Base-by-base conservation (phyloP, 129 eudicot species). In the Gnaphalium uliginosum region DNA sequence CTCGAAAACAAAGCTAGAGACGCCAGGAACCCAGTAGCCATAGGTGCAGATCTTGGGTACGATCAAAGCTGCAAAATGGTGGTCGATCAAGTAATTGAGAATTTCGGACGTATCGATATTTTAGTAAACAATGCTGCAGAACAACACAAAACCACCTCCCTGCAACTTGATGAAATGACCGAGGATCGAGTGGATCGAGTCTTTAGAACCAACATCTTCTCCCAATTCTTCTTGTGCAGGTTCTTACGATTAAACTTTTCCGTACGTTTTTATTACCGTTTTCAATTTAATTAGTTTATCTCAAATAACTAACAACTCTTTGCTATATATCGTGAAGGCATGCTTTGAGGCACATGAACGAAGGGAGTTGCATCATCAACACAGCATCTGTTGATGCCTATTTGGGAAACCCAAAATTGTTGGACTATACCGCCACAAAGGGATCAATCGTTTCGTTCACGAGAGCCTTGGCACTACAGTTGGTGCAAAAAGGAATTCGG, bases 181-280 rank as follows among this genome's bases (percentile, higher is more conserved):
- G 98, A 87, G 60, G 69, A 60, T 18, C 82, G 93, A 77, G 93
- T 92, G 30, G 97, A 91, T 46, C 81, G 85, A 81, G 86, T 91
- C n/a, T 91, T 85, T 39, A 81, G 93, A 76, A 92, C 96, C 33
- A 92, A 92, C 59, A 82, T 89, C 54, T 92, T 87, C 73, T 82
- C 93, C 35, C 70, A 82, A 54, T 84, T 85, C 88, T 89, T 92
- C 60, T 39, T 82, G 73, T 35, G 84, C 37, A 89, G 93, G 97
- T 88, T n/a, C 4, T 3, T 14, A 0, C 2, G 18, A 46, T 39
- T 39, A 0, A 39, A 39, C 4, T 39, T 39, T 10, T 9, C 14
- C 8, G 8, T 39, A 39, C 13, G 4, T 9, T 39, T 39, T 39
- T 9, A 6, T 39, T 39, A 39, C 14, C 14, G 3, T 9, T 9